Evolutionary conservation across 202 grass and related monocot species (phyloP).

Genomic region (Setaria italica): DNA sequence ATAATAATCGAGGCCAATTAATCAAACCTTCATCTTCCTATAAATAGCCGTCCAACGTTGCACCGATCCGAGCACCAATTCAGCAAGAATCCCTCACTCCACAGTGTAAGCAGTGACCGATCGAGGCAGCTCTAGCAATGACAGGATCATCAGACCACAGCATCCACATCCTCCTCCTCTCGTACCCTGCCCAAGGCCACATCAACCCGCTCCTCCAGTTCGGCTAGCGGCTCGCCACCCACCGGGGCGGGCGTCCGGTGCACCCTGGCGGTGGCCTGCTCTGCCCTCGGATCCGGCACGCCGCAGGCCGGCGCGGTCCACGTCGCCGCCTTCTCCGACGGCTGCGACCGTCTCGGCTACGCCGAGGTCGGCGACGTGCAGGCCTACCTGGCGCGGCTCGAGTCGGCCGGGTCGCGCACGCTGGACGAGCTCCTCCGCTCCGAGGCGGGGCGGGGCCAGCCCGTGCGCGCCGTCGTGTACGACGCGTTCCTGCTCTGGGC

Average conservation of each 20-base stretch:
- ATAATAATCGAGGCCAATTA: too few species aligned
- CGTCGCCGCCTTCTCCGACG: conserved; percentile 60
- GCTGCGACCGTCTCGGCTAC: not conserved
- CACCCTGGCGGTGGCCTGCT: conserved; percentile 55
- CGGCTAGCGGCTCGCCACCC: conserved; percentile 51
- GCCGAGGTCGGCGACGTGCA: not conserved
- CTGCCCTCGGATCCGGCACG: conserved; percentile 12
- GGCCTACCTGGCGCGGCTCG: conserved; percentile 46
- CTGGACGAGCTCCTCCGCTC: conserved; percentile 44
- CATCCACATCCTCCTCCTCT: conserved; percentile 51
- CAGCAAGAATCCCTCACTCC: too few species aligned
- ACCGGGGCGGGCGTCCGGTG: conserved; percentile 24
- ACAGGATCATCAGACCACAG: not conserved
- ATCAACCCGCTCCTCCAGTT: conserved; percentile 77
- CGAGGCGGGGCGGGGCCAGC: conserved; percentile 31
- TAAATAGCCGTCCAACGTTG: too few species aligned
- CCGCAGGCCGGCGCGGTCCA: conserved; percentile 39
- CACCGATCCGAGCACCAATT: too few species aligned
- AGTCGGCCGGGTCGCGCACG: conserved; percentile 49
- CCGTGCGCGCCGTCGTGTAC: conserved; percentile 16
- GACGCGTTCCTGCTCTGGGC: too few species aligned
- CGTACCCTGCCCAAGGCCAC: conserved; percentile 75
- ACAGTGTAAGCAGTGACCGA: too few species aligned
- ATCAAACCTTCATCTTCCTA: too few species aligned
- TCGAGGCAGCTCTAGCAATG: not conserved